phyloP scores from a whole-genome alignment of 2,329 filamentous ascomycete species.

The Basipetospora chlamydospora region DNA sequence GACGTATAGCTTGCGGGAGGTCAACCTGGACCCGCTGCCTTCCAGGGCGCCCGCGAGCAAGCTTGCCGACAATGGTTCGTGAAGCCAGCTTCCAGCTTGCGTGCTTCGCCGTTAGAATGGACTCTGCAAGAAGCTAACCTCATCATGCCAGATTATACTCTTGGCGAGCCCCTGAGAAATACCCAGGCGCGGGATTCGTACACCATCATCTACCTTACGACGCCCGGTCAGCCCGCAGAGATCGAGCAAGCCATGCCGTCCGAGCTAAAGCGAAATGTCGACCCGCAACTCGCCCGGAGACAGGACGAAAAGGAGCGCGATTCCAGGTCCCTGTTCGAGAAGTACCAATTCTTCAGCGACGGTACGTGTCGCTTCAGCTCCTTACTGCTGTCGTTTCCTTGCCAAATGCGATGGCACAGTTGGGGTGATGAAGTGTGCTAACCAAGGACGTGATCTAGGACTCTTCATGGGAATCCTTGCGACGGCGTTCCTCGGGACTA shows the following conservation, averaged over 20 bases:
- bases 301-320: constrained; percentile 23
- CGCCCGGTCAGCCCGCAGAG: constrained; percentile 5
- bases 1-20: constrained; percentile 22
- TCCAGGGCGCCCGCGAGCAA: constrained; percentile 25
- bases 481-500: constrained; percentile 55
- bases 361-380: constrained; percentile 47
- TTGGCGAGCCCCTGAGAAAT: constrained; percentile 32
- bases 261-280: constrained; percentile 53
- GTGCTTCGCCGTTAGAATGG: background rate
- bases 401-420: too few relatives aligned
- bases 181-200: constrained; percentile 33
- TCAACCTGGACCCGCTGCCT: constrained; percentile 26
- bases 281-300: constrained; percentile 15
- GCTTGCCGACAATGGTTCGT: constrained; percentile 33
- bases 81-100: too few relatives aligned
- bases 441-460: constrained; percentile 32
- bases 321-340: constrained; percentile 59
- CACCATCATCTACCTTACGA: constrained; percentile 64
- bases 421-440: too few relatives aligned
- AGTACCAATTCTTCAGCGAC: constrained; percentile 87
- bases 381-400: too few relatives aligned
- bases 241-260: background rate
- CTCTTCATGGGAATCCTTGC: constrained; percentile 78
- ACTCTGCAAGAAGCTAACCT: constrained; percentile 5
- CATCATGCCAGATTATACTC: constrained; percentile 28